A percentile compares a stretch with the other conserved stretches of the same genome.
These are phyloP conservation scores for Exophiala xenobiotica DNA, from an alignment of 2,329 filamentous ascomycete species.

Conservation along the genomic window DNA sequence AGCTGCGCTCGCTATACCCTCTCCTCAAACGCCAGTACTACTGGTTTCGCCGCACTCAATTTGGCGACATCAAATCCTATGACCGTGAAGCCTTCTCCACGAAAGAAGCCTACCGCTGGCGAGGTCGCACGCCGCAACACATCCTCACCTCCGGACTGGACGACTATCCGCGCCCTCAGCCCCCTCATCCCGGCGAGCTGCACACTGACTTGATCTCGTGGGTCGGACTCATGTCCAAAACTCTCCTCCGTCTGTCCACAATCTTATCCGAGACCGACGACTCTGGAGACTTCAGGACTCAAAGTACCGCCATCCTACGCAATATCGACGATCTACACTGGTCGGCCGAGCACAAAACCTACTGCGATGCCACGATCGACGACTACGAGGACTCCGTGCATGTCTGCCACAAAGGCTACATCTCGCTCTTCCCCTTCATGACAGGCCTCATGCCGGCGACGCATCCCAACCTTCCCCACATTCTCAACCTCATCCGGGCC, in stretches of 20 bases:
- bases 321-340: constrained; percentile 95
- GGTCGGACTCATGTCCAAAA: constrained; percentile 94
- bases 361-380: constrained; percentile 93
- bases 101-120: constrained; percentile 95
- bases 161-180: constrained; percentile 91
- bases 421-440: constrained; percentile 90
- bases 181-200: constrained; percentile 91
- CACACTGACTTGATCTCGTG: constrained; percentile 93
- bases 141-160: constrained; percentile 91
- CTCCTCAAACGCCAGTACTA: constrained; percentile 84
- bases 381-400: constrained; percentile 87
- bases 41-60: constrained; percentile 93
- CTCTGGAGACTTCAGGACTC: constrained; percentile 66
- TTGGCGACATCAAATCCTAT: constrained; percentile 85
- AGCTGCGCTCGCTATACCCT: constrained; percentile 74
- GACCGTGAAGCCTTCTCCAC: constrained; percentile 82
- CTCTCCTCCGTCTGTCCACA: constrained; percentile 75
- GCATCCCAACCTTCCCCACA: constrained; percentile 69
- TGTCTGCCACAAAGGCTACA: constrained; percentile 95
- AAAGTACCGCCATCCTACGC: constrained; percentile 71
- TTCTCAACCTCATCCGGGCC: constrained; percentile 75
- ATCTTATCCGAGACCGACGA: constrained; percentile 77
- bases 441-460: constrained; percentile 74
- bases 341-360: constrained; percentile 75
- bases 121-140: constrained; percentile 81